Percentiles rank a stretch among this genome's conserved stretches.
Evolutionary conservation across 371 early-diverging fungal genomes (phyloP).

Genomic region (Dentiscutata heterogama): DNA sequence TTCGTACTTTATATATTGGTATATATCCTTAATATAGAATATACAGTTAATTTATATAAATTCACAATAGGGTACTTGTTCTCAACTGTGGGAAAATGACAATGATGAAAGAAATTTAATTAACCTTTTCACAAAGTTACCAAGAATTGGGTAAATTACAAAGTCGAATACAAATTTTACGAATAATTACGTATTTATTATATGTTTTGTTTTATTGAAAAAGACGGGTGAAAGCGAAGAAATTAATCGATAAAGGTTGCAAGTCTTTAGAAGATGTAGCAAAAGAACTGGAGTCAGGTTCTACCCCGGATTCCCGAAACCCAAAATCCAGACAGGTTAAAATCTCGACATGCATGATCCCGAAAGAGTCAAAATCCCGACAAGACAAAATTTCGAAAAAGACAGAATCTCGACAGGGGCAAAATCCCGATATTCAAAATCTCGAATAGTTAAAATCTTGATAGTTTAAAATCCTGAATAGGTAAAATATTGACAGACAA

Average conservation of each 20-base stretch:
- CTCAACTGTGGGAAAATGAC: neutral
- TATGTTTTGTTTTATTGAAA: neutral
- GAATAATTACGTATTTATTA: neutral
- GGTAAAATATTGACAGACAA: too few relatives aligned
- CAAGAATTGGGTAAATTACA: slow-evolving; percentile 38
- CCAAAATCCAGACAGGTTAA: too few relatives aligned
- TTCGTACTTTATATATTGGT: slow-evolving; percentile 10
- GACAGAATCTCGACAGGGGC: too few relatives aligned
- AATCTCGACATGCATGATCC: too few relatives aligned
- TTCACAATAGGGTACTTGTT: slow-evolving; percentile 39
- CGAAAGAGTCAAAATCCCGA: too few relatives aligned
- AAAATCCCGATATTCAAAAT: too few relatives aligned
- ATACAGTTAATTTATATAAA: neutral
- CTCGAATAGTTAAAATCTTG: too few relatives aligned
- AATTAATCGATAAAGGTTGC: slow-evolving; percentile 40
- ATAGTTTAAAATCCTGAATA: too few relatives aligned
- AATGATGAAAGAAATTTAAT: slow-evolving; percentile 24
- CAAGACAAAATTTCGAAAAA: too few relatives aligned
- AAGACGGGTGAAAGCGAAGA: slow-evolving; percentile 33
- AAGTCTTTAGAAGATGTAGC: slow-evolving; percentile 41
- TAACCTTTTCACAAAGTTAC: slow-evolving; percentile 23
- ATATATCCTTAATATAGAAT: neutral
- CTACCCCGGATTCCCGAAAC: too few relatives aligned
- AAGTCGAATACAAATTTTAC: neutral
- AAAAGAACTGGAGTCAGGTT: neutral